Base-by-base conservation (phyloP, 805 yeast species). In the Ogataea saltuana region DNA sequence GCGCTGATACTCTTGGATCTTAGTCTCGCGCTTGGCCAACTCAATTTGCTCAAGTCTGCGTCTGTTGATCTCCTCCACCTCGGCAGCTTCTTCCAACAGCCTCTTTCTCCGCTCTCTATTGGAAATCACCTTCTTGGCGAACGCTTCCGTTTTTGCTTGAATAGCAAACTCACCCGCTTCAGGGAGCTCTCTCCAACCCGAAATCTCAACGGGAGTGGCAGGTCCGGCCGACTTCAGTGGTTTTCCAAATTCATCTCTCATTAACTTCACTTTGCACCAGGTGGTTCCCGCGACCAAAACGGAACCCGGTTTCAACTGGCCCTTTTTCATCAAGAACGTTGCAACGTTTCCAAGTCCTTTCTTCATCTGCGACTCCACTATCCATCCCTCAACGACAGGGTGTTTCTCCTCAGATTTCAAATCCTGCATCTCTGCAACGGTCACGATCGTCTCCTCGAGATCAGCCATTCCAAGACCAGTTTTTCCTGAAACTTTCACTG, bases 101-200 rank as follows among this genome's bases (percentile, higher is more conserved):
- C 72, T 72, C 26, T 67, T 71, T 50, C 85, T 70, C 28, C 77
- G 74, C 5, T 69, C 60, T 53, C 97, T 74, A 55, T 84, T 85
- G 6, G 74, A 72, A 4, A 81, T 73, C 6, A 85, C 96, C 50
- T 80, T 78, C 56, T 88, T 88, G 6, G 96, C 96, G 26, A 71
- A 63, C 11, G 78, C 70, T 60, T 90, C 97, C 55, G 67, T 78
- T 48, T 77, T 76, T 10, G 93, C 95, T 59, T 88, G 84, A 4
- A 91, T 60, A 1, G 87, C 80, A 50, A 78, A 78, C 49, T 88
- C 96, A 8, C 99, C 99, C 9, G 96, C 93, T 40, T 79, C 86
- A 0, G 98, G 98, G 27, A 90, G 67, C 26, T 81, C 90, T 59
- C 85, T 89, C 99, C 99, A 93, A 1, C 99, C 99, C 60, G 87